Conservation (phyloP, 352 stramenopile species). For the Phytophthora cactorum region DNA sequence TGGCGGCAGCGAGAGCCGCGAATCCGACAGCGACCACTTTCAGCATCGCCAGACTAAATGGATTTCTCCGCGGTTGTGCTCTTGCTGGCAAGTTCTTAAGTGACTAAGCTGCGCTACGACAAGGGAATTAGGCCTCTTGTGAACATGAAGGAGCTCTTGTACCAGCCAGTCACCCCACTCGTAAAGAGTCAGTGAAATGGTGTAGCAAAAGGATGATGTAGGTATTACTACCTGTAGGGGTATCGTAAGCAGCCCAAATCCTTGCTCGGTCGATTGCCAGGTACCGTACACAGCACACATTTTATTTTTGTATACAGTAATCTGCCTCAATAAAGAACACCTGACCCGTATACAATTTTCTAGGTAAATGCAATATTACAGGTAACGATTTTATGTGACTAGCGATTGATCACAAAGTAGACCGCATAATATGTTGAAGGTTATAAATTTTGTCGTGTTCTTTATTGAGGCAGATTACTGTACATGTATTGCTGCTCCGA, state of each 20-base stretch:
- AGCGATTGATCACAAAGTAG: no score
- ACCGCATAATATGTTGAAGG: no score
- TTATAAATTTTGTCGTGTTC: no score
- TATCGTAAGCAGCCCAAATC: not conserved
- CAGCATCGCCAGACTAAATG: conserved; percentile 8
- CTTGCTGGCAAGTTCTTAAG: not conserved
- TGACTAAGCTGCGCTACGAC: not conserved
- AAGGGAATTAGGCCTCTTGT: not conserved
- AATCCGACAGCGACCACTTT: conserved; percentile 3
- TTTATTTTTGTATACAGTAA: no score
- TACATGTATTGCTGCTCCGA: not conserved
- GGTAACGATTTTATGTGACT: not conserved
- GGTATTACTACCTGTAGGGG: not conserved
- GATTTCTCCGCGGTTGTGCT: not conserved
- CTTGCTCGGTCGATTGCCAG: not conserved
- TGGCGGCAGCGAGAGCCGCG: not conserved
- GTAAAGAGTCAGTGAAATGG: not conserved
- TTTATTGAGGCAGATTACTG: no score
- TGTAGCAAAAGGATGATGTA: not conserved
- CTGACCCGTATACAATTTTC: no score
- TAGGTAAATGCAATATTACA: not conserved
- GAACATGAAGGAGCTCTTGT: not conserved
- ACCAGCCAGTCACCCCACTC: not conserved
- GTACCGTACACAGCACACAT: not conserved
- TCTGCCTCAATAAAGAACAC: no score